Base-by-base conservation (phyloP, 1,284 basidiomycete genomes). In the Ustilago vetiveriae region DNA sequence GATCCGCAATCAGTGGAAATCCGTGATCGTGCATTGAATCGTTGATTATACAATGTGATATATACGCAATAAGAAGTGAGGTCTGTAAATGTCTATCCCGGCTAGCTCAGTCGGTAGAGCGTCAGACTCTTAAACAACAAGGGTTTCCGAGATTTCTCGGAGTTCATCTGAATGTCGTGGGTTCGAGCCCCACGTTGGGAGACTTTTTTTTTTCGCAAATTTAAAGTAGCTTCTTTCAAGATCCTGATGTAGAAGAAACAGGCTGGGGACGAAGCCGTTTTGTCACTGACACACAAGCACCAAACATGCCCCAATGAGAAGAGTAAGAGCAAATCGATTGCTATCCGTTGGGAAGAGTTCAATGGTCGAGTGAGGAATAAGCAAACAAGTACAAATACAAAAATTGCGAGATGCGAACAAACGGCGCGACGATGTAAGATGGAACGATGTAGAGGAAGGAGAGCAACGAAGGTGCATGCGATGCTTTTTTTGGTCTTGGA, bases 51-150 rank as follows among this genome's bases (percentile, higher is more conserved):
- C n/a, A n/a, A n/a, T n/a, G n/a, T n/a, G n/a, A n/a, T n/a, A n/a
- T n/a, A n/a, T n/a, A n/a, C n/a, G n/a, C n/a, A n/a, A n/a, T n/a
- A n/a, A n/a, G n/a, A n/a, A n/a, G n/a, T n/a, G n/a, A n/a, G n/a
- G n/a, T n/a, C n/a, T n/a, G n/a, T n/a, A n/a, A n/a, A n/a, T n/a
- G 16, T 44, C 58, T 49, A 57, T 79, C 78, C 76, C 79, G 79
- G 79, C 78, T 81, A 81, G 79, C 78, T 81, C 79, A 81, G 78
- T 79, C 73, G 79, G 79, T 80, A 81, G 79, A 81, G 79, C 78
- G 78, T 78, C 75, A 76, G 78, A 81, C 78, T 79, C 78, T 81
- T 81, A 80, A n/a, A n/a, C 13, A 16, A 48, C 57, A 66, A 62
- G 62, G 54, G 54, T 62, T 65, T 66, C 63, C 56, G 50, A 65